Conservation (phyloP, 352 stramenopile species). For the Blastocystis hominis region DNA sequence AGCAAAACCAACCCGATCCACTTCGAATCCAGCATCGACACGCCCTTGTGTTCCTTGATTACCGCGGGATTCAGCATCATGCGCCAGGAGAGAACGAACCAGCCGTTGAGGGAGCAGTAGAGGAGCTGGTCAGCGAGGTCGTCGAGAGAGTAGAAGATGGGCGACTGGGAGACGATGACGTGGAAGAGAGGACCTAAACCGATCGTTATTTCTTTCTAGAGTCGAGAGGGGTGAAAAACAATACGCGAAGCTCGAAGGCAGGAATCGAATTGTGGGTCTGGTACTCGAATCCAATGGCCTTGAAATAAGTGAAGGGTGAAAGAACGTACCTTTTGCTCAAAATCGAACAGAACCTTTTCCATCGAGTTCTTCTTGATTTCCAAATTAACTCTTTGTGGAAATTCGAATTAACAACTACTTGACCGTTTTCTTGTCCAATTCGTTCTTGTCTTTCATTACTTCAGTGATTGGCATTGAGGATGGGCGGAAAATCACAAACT, state of each 20-base stretch:
- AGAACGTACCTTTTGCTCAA: background rate
- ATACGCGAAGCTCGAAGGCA: background rate
- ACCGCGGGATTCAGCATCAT: background rate
- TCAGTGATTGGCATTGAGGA: conserved; percentile 32
- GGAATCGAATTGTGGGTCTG: background rate
- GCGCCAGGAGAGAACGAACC: background rate
- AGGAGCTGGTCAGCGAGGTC: background rate
- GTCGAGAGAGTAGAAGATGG: background rate
- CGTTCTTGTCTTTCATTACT: background rate
- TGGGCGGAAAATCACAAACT: background rate
- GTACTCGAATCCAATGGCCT: background rate
- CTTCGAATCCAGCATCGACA: background rate
- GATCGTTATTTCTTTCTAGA: conserved; percentile 1
- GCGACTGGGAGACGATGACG: background rate
- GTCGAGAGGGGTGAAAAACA: background rate
- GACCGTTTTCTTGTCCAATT: background rate
- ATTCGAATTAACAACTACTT: background rate
- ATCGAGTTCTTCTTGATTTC: background rate
- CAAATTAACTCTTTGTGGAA: background rate
- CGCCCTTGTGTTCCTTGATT: background rate
- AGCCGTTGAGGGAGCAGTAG: background rate
- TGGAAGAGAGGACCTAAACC: conserved; percentile 11
- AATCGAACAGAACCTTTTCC: background rate
- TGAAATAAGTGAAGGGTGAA: background rate
- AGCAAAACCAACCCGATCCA: background rate